Percentiles rank a stretch among this genome's conserved stretches.
Evolutionary conservation across 306 rosid genomes (phyloP).

Genomic region (Lathyrus oleraceus): DNA sequence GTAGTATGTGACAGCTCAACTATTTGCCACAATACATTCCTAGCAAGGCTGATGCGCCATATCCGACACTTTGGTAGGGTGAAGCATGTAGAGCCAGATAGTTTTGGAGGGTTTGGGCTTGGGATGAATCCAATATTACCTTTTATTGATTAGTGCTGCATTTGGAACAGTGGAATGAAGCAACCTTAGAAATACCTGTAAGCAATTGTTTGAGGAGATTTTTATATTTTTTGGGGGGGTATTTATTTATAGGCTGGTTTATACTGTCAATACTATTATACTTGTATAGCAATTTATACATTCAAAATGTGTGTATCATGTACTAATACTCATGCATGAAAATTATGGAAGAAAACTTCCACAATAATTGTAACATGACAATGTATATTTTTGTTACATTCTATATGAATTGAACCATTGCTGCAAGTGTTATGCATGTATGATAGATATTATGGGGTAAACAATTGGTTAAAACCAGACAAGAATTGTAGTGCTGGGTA

Average conservation of each 20-base stretch:
- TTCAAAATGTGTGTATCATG: slow-evolving; percentile 26
- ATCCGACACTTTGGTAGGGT: slow-evolving; percentile 73
- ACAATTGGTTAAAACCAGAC: no score
- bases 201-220: slow-evolving; percentile 6
- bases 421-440: neutral
- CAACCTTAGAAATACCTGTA: slow-evolving; percentile 10
- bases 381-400: neutral
- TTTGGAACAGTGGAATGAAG: slow-evolving; percentile 8
- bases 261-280: neutral
- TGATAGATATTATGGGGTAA: neutral
- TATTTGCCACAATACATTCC: slow-evolving; percentile 78
- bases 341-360: slow-evolving; percentile 1
- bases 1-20: slow-evolving; percentile 85
- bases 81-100: slow-evolving; percentile 77
- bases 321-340: neutral
- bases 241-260: slow-evolving; percentile 11
- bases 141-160: slow-evolving; percentile 49
- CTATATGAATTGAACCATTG: neutral
- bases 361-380: neutral
- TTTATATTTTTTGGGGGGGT: neutral
- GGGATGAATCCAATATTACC: slow-evolving; percentile 78
- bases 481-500: no score
- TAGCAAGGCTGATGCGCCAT: slow-evolving; percentile 81
- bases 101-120: slow-evolving; percentile 67
- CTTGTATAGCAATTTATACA: slow-evolving; percentile 34